Percentiles rank a stretch among this genome's conserved stretches.
Evolutionary conservation across 108 stramenopile species (phyloP).

Genomic region (Skeletonema costatum): DNA sequence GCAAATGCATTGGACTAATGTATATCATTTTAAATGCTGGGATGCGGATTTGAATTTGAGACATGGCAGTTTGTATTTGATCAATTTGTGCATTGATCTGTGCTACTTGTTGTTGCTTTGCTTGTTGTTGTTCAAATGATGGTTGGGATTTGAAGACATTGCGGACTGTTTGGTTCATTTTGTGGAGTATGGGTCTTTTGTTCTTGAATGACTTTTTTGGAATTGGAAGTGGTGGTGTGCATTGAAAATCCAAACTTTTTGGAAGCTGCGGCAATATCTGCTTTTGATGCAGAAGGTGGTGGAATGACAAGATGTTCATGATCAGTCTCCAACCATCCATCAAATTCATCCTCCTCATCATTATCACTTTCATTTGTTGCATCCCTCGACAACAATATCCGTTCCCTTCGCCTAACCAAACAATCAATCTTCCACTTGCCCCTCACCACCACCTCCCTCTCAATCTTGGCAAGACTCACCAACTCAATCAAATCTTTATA

Average conservation of each 20-base stretch:
- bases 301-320: neutral
- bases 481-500: conserved; percentile 72
- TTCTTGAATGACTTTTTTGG: too few species aligned
- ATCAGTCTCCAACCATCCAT: neutral
- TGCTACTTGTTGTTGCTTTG: neutral
- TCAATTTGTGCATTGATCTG: neutral
- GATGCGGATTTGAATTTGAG: conserved; percentile 55
- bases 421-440: conserved; percentile 28
- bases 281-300: too few species aligned
- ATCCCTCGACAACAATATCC: neutral
- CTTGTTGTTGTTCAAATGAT: neutral
- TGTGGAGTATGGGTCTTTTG: neutral
- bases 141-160: neutral
- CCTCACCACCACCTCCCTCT: conserved; percentile 54
- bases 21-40: conserved; percentile 79
- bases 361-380: neutral
- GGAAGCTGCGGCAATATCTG: too few species aligned
- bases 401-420: neutral
- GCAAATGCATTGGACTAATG: conserved; percentile 69
- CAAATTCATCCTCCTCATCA: neutral
- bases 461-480: conserved; percentile 71
- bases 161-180: neutral
- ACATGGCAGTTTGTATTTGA: conserved; percentile 38
- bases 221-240: too few species aligned
- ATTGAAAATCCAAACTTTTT: too few species aligned